Evolutionary conservation across 2,329 filamentous ascomycete species (phyloP), one percentile per base, ranked within the genome.

Genomic region (Seiridium cupressi): DNA sequence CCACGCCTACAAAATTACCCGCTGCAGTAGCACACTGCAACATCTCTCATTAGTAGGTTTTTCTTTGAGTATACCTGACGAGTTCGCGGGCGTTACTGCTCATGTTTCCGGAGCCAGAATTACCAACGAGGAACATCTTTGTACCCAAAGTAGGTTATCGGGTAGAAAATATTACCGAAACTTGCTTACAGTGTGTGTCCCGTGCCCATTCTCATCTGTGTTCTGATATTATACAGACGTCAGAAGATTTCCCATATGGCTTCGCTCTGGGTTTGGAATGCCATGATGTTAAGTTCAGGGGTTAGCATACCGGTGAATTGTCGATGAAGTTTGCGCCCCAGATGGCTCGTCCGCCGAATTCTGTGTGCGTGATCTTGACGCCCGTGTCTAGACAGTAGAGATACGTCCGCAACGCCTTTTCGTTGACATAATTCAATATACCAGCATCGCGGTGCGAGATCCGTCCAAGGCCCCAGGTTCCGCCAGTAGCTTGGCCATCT

Each of bases 361-460:
- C 67, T 62, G 66, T 58, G 46, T 71, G 69, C 4, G 66, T 68
- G n/a, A 64, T 44, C 9, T 64, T 62, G 40, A 71, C 66, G 1
- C 69, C 69, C 7, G 65, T 68, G 51, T 71, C 69, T 18, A 71
- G 44, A 11, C 70, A 65, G 38, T 71, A 71, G 18, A 66, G 63
- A 34, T 62, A 64, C 3, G 65, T 69, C 32, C 57, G 60, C 3
- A 60, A 55, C 11, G 61, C 32, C 7, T 40, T 54, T 8, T 63
- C 49, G 7, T 55, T 47, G 10, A 63, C 62, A 46, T 71, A 71
- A 9, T 18, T 18, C 3, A 44, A 11, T 31, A 59, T 54, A 5
- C 66, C 66, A 6, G 64, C 60, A 5, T 60, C 34, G 40, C 69
- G 65, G 59, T 70, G 68, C 3, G 69, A 71, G 49, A 70, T 65